A percentile compares a stretch with the other conserved stretches of the same genome.
These are phyloP conservation scores for Abrus precatorius DNA, from an alignment of 306 rosid genomes.

Conservation along the genomic window DNA sequence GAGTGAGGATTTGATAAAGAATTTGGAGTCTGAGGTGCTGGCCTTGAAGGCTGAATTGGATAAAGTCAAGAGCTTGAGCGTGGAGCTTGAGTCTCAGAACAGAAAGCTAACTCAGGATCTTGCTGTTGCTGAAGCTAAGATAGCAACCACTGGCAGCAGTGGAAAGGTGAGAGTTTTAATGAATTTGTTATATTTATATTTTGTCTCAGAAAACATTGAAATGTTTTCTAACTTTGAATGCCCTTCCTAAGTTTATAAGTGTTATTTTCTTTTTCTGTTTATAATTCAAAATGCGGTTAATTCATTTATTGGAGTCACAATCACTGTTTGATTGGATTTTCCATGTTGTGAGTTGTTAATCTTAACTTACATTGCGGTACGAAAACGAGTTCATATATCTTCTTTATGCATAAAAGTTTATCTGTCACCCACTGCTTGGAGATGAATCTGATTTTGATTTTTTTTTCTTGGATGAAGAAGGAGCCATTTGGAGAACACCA, in stretches of 20 bases:
- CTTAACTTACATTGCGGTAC: neutral
- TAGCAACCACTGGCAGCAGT: slow-evolving; percentile 43
- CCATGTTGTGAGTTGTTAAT: slow-evolving; percentile 5
- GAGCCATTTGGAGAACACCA: slow-evolving; percentile 61
- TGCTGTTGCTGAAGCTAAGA: slow-evolving; percentile 76
- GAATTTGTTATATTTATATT: neutral
- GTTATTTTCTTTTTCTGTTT: slow-evolving; percentile 8
- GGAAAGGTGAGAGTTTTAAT: slow-evolving; percentile 62
- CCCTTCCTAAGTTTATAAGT: neutral
- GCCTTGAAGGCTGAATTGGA: slow-evolving; percentile 78
- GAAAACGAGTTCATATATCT: slow-evolving; percentile 13
- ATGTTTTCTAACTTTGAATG: slow-evolving; percentile 2
- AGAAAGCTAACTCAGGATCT: slow-evolving; percentile 65
- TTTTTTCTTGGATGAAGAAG: slow-evolving; percentile 57
- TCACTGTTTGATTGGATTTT: slow-evolving; percentile 34
- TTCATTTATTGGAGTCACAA: slow-evolving; percentile 25
- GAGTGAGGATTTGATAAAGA: slow-evolving; percentile 67
- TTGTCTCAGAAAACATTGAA: slow-evolving; percentile 25
- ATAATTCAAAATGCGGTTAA: slow-evolving; percentile 16
- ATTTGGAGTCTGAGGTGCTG: slow-evolving; percentile 67
- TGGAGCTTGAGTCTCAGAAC: slow-evolving; percentile 73
- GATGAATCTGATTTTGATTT: slow-evolving; percentile 33
- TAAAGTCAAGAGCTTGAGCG: slow-evolving; percentile 60
- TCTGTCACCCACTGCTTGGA: slow-evolving; percentile 15
- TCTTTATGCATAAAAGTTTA: neutral